Percentiles rank a stretch among this genome's conserved stretches.
Conservation (phyloP, 805 yeast genomes). For the Metschnikowia anglica region DNA sequence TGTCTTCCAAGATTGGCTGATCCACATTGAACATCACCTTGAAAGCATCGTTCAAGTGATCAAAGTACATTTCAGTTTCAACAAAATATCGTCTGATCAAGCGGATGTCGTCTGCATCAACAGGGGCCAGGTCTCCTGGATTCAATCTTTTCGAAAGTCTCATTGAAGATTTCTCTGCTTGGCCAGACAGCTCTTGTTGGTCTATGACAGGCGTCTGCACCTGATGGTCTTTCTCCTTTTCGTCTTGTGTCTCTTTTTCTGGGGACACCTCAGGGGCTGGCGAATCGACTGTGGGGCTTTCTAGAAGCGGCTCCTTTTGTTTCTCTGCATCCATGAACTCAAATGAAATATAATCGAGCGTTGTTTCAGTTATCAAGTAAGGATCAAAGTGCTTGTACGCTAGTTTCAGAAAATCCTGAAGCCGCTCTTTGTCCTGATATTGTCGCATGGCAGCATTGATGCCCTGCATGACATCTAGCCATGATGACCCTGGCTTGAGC, state of each 20-base stretch:
- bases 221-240: background rate
- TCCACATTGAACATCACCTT: constrained; percentile 4
- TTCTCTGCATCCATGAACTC: constrained; percentile 13
- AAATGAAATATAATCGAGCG: constrained; percentile 47
- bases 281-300: background rate
- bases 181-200: background rate
- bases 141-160: constrained; percentile 36
- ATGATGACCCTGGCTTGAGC: constrained; percentile 12
- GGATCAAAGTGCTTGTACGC: constrained; percentile 50
- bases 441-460: constrained; percentile 35
- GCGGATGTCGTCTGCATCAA: constrained; percentile 24
- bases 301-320: background rate
- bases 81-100: constrained; percentile 26
- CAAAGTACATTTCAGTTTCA: constrained; percentile 29
- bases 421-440: constrained; percentile 33
- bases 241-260: background rate
- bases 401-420: constrained; percentile 37
- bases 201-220: background rate
- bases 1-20: constrained; percentile 12
- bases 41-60: constrained; percentile 22
- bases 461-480: constrained; percentile 33
- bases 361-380: constrained; percentile 48
- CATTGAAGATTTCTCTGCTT: constrained; percentile 18
- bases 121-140: constrained; percentile 23
- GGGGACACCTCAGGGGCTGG: background rate